phyloP scores from a whole-genome alignment of 1,284 basidiomycete genomes.

The Cryptococcus jaspeensis region DNA sequence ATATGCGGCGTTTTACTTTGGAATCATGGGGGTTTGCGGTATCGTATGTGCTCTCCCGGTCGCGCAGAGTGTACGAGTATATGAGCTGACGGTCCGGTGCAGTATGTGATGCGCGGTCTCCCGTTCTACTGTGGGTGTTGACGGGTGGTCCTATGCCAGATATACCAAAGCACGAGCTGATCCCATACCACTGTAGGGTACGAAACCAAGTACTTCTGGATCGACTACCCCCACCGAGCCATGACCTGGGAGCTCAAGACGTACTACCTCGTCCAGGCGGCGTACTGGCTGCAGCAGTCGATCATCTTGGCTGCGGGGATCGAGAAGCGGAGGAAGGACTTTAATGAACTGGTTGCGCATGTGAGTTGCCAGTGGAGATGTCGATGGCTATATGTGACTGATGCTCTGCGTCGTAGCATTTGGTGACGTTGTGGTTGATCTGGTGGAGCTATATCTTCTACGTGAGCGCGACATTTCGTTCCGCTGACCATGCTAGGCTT shows the following conservation, averaged over 20 bases:
- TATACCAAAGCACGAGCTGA: background rate
- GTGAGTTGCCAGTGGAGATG: constrained; percentile 31
- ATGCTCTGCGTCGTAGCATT: constrained; percentile 55
- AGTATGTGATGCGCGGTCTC: constrained; percentile 81
- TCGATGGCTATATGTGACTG: background rate
- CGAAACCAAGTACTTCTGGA: constrained; percentile 75
- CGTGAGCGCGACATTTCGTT: constrained; percentile 42
- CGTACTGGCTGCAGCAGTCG: constrained; percentile 94
- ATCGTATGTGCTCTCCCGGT: constrained; percentile 36
- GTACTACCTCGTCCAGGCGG: constrained; percentile 85
- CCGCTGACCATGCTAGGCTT: background rate
- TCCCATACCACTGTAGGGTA: constrained; percentile 56
- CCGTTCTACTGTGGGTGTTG: constrained; percentile 70
- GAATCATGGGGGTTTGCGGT: constrained; percentile 69
- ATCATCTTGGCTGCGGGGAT: constrained; percentile 78
- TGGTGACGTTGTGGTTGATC: constrained; percentile 94
- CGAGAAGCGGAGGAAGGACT: constrained; percentile 96
- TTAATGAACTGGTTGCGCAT: constrained; percentile 72
- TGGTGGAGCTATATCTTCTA: constrained; percentile 86
- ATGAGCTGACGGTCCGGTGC: constrained; percentile 5
- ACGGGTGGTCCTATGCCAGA: too few species aligned
- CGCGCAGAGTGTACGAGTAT: too few species aligned
- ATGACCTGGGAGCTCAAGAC: constrained; percentile 82
- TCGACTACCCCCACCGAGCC: constrained; percentile 81
- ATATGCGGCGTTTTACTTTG: constrained; percentile 83